Evolutionary conservation across 2,329 filamentous ascomycete genomes (phyloP), one percentile per base, ranked within the genome.

Genomic region (Penicillium sp.): DNA sequence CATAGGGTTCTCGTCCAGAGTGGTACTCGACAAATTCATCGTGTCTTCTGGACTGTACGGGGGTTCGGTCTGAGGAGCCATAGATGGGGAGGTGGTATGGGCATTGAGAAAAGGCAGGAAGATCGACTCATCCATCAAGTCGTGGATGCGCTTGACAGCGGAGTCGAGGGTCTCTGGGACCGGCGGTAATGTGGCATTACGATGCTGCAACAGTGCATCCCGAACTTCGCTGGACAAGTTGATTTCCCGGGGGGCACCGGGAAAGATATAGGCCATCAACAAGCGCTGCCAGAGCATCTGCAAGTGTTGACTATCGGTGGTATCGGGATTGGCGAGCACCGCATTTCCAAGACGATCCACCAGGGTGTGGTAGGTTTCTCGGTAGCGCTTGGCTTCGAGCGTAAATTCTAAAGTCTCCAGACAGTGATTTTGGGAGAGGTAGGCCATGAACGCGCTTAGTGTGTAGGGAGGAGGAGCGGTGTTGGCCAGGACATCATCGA

Each of bases 41-140:
- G 16, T 60, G 56, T 52, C 66, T 39, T 67, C 57, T 3, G 54
- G 64, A 23, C 45, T 59, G 50, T 59, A 65, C 42, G 56, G 66
- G 51, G 54, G 65, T 51, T 58, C 73, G 56, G 59, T 67, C 49
- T 22, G 18, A 9, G 70, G 65, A 28, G 60, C 52, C n/a, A 74
- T 68, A 20, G 62, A 58, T 1, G 69, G 66, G 30, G 72, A 68
- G 1, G 70, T 67, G 42, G 71, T 72, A 32, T 73, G 67, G 45
- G 72, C 76, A 64, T 95, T 90, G 37, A 96, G 74, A 59, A 96
- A 98, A 0, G 90, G 89, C 0, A 95, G 81, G 35, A 96, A 73
- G 0, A 96, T 85, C 3, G 89, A 95, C 61, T 96, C 92, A 55
- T 95, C 93, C 89, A 98, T 96, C 39, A 98, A 72, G 52, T 96